Evolutionary conservation across 2,329 filamentous ascomycete genomes (phyloP).

Genomic region (Nothophaeocryptopus gaeumannii): DNA sequence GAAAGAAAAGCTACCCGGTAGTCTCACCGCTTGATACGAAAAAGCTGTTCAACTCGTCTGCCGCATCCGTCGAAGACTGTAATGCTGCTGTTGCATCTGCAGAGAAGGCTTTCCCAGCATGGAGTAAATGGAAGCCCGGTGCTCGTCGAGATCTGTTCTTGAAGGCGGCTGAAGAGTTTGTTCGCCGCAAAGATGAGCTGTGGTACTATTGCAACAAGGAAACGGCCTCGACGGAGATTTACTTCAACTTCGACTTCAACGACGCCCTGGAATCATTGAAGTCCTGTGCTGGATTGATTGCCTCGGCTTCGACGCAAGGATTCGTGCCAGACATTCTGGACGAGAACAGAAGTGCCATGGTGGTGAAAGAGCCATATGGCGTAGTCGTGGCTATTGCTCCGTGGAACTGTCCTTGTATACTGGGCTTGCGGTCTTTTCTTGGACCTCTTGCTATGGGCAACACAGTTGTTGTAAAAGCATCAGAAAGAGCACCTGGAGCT

Average conservation of each 20-base stretch:
- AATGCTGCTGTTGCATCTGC: constrained; percentile 60
- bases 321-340: constrained; percentile 48
- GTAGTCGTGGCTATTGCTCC: constrained; percentile 71
- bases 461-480: constrained; percentile 68
- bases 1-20: constrained; percentile 53
- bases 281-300: constrained; percentile 51
- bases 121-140: constrained; percentile 61
- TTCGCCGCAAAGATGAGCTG: constrained; percentile 60
- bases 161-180: constrained; percentile 63
- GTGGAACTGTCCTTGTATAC: constrained; percentile 62
- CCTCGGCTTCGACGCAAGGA: constrained; percentile 44
- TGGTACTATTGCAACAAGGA: constrained; percentile 57
- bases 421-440: constrained; percentile 47
- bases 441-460: constrained; percentile 67
- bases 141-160: constrained; percentile 66
- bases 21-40: constrained; percentile 54
- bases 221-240: constrained; percentile 47
- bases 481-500: constrained; percentile 64
- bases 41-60: constrained; percentile 54
- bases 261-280: constrained; percentile 44
- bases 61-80: constrained; percentile 56
- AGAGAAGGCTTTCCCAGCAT: constrained; percentile 63
- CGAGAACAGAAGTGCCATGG: constrained; percentile 52
- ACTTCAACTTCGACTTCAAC: constrained; percentile 39
- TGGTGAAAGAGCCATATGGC: constrained; percentile 72